A percentile compares a stretch with the other conserved stretches of the same genome.
Conservation (phyloP, 1,284 basidiomycete genomes). For the Ustilago loliicola region DNA sequence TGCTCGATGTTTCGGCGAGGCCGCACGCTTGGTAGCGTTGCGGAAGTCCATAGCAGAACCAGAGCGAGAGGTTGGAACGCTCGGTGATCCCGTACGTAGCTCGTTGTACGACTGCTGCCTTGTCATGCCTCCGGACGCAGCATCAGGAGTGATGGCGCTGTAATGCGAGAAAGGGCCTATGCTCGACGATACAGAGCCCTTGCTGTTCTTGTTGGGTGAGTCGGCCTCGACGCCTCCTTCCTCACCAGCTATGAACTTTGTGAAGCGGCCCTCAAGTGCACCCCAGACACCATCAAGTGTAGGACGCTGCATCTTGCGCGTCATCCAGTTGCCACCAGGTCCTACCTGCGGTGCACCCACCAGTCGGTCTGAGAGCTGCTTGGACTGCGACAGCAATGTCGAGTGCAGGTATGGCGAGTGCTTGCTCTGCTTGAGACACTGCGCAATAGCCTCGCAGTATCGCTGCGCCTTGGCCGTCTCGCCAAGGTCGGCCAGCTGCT, state of each 20-base stretch:
- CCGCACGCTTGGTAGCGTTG: conserved; percentile 37
- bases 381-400: conserved; percentile 82
- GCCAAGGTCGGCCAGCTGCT: conserved; percentile 76
- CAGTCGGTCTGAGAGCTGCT: conserved; percentile 84
- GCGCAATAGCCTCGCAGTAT: conserved; percentile 92
- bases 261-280: conserved; percentile 93
- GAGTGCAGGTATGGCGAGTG: conserved; percentile 79
- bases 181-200: conserved; percentile 38
- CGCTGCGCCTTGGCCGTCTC: conserved; percentile 68
- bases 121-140: conserved; percentile 67
- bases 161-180: conserved; percentile 92
- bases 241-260: conserved; percentile 89
- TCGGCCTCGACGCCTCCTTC: conserved; percentile 68
- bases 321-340: conserved; percentile 75
- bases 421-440: conserved; percentile 76
- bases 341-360: conserved; percentile 77
- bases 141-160: conserved; percentile 87
- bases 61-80: conserved; percentile 52
- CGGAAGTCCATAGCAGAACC: conserved; percentile 58
- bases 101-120: conserved; percentile 67
- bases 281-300: conserved; percentile 91
- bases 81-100: conserved; percentile 35
- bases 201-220: conserved; percentile 69
- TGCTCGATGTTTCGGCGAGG: conserved; percentile 52
- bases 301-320: conserved; percentile 78